Conservation (phyloP, 2,329 filamentous ascomycete species). For the Epichloe typhina region DNA sequence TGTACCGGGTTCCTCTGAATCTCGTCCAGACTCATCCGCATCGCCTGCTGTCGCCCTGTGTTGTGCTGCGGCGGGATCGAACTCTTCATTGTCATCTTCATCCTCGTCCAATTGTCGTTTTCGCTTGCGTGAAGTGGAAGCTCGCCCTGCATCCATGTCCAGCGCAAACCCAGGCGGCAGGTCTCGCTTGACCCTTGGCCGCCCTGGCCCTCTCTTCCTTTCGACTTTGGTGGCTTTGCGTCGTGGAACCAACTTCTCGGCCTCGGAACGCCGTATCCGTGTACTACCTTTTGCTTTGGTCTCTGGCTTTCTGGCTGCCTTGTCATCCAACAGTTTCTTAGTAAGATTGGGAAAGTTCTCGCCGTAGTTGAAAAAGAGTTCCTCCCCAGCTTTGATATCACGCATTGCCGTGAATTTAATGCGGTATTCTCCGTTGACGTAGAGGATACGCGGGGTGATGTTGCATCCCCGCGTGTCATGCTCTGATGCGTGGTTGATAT, state of each 20-base stretch:
- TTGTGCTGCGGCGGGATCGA: constrained; percentile 16
- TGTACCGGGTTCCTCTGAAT: constrained; percentile 13
- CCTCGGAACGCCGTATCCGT: constrained; percentile 9
- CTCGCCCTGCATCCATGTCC: constrained; percentile 6
- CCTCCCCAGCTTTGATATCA: constrained; percentile 57
- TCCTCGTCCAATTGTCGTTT: constrained; percentile 15
- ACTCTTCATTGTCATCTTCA: constrained; percentile 18
- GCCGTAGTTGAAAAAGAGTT: constrained; percentile 74
- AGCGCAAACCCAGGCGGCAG: constrained; percentile 10
- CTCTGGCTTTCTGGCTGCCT: constrained; percentile 19
- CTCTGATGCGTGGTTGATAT: constrained; percentile 64
- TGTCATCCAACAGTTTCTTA: constrained; percentile 27
- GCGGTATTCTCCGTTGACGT: constrained; percentile 63
- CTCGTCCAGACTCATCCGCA: constrained; percentile 12
- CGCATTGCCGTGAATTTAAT: constrained; percentile 60
- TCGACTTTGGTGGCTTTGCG: constrained; percentile 12
- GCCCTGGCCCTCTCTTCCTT: constrained; percentile 13
- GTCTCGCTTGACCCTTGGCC: constrained; percentile 6
- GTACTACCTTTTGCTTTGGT: constrained; percentile 11
- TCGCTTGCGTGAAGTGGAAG: constrained; percentile 13
- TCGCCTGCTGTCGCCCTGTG: constrained; percentile 10
- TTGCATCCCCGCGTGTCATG: constrained; percentile 41
- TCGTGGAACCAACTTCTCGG: constrained; percentile 10
- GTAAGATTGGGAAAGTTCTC: constrained; percentile 51
- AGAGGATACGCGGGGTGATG: constrained; percentile 49